Percentiles rank a stretch among this genome's conserved stretches.
These are phyloP conservation scores for Blastobotrys malaysiensis DNA, from an alignment of 1,139 yeast genomes.

Conservation along the genomic window DNA sequence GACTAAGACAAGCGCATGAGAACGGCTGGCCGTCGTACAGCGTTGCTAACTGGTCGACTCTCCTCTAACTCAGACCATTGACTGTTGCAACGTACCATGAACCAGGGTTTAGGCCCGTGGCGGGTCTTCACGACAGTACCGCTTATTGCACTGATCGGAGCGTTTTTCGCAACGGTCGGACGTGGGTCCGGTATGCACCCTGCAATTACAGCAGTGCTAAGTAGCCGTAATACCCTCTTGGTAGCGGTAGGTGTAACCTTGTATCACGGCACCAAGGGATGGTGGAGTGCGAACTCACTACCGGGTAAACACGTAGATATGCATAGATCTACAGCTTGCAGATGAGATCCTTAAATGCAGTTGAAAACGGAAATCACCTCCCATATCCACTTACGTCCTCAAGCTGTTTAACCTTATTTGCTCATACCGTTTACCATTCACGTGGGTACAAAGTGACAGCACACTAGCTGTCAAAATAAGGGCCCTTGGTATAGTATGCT, in stretches of 20 bases:
- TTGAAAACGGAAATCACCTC: neutral
- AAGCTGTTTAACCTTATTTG: too few relatives aligned
- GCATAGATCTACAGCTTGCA: neutral
- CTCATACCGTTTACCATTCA: too few relatives aligned
- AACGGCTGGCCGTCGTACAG: neutral
- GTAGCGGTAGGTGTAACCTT: neutral
- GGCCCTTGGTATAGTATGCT: too few relatives aligned
- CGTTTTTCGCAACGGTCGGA: neutral
- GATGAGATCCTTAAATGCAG: neutral
- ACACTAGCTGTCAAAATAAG: too few relatives aligned
- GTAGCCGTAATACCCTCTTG: neutral
- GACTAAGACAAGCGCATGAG: neutral
- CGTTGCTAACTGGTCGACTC: neutral
- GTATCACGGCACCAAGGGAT: neutral
- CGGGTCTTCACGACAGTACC: too few relatives aligned
- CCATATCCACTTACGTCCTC: neutral
- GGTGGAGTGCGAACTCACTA: neutral
- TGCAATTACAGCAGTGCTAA: too few relatives aligned
- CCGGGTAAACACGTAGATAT: neutral
- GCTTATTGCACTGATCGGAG: too few relatives aligned
- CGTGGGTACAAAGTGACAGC: too few relatives aligned
- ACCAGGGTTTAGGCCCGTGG: neutral
- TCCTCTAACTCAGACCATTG: neutral
- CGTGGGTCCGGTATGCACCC: neutral
- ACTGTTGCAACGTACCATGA: neutral